phyloP scores from a whole-genome alignment of 2,329 filamentous ascomycete species.

The Pseudogymnoascus pannorum region DNA sequence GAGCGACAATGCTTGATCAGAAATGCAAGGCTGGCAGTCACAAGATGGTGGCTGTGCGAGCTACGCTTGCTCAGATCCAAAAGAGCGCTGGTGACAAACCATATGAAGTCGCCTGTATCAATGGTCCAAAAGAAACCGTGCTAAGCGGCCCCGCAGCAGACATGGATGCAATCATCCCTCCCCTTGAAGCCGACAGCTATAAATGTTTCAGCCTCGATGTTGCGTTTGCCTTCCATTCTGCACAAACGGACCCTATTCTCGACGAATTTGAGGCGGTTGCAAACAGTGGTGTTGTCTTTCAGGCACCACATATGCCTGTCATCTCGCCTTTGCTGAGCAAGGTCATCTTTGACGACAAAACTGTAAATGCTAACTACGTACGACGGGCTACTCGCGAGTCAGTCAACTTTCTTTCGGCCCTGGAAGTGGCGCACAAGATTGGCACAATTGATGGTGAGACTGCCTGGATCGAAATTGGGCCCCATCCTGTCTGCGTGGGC shows the following conservation, averaged over 20 bases:
- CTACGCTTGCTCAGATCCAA: constrained; percentile 36
- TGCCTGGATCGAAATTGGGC: constrained; percentile 63
- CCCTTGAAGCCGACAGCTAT: constrained; percentile 24
- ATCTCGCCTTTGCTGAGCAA: constrained; percentile 60
- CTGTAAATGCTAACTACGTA: constrained; percentile 54
- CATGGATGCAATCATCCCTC: too few species aligned
- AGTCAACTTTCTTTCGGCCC: constrained; percentile 58
- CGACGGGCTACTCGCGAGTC: constrained; percentile 56
- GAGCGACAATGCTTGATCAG: constrained; percentile 56
- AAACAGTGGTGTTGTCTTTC: constrained; percentile 44
- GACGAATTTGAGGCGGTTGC: constrained; percentile 49
- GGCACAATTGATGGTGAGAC: constrained; percentile 57
- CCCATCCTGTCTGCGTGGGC: constrained; percentile 58
- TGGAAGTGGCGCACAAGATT: constrained; percentile 49
- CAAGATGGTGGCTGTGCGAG: constrained; percentile 51
- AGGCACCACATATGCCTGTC: constrained; percentile 49
- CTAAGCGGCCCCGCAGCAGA: constrained; percentile 53
- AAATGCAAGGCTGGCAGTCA: constrained; percentile 62
- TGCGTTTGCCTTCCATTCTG: constrained; percentile 58
- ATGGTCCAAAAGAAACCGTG: constrained; percentile 67
- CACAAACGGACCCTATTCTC: constrained; percentile 55
- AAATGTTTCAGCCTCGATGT: constrained; percentile 51
- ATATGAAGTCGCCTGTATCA: constrained; percentile 61
- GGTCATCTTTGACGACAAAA: too few species aligned
- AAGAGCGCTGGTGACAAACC: constrained; percentile 39